Evolutionary conservation across 345 rosid genomes (phyloP), one percentile per base, ranked within the genome.

Genomic region (Xanthoceras sorbifolium): DNA sequence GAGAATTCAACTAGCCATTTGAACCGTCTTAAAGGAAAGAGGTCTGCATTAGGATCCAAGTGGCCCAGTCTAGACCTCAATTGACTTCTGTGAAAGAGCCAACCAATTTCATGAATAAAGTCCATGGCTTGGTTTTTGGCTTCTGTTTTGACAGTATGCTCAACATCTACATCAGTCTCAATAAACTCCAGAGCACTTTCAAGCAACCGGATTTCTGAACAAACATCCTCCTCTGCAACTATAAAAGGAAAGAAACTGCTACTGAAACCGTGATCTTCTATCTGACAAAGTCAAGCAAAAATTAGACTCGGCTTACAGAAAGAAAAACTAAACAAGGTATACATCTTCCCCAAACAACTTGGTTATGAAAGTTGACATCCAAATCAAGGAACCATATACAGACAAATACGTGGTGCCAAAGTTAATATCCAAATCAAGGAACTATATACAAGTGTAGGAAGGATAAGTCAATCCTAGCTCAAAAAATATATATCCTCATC

Each of bases 231-330:
- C 78, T 90, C 99, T 3, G 93, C 96, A 71, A 94, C 97, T 70
- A 97, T 86, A 85, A 97, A 97, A 80, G 99, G 99, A 79, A 92
- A 91, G 94, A 89, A 94, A 80, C 97, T 86, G 84, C 93, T 89
- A 79, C 93, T 92, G 71, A 90, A 86, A 73, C 94, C 93, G 76
- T 87, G 81, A 84, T 97, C 98, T 86, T 97, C 99, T 67, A 97
- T 84, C 99, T 97, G 92, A 87, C 57, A 80, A 78, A 44, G 83
- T 62, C 71, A 81, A 80, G 73, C 25, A 86, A 60, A 62, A 26
- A 76, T 31, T 57, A 74, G 55, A 78, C 64, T 76, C 59, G 59
- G 66, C 66, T 31, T 17, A 52, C 52, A 25, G 14, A 42, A 70
- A 76, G 34, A 26, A 57, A 55, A 55, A 46, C 67, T 64, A 55